These are phyloP conservation scores for Triadica sebifera DNA, from an alignment of 345 rosid species.

Conservation along the genomic window DNA sequence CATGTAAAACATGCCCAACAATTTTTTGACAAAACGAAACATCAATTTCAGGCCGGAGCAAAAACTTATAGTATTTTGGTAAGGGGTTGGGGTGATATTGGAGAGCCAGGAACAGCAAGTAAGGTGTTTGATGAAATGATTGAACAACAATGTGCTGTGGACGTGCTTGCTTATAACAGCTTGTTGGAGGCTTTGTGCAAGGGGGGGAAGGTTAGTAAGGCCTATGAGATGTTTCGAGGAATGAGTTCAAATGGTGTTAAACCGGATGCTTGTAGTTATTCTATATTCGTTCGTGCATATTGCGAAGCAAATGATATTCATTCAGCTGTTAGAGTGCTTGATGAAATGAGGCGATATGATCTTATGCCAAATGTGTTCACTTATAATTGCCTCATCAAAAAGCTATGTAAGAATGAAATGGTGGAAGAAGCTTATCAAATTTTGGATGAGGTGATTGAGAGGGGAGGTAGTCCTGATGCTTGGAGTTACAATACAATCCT, in stretches of 20 bases:
- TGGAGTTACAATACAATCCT: constrained; percentile 82
- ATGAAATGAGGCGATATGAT: constrained; percentile 59
- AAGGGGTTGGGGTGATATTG: constrained; percentile 52
- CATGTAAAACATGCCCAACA: constrained; percentile 60
- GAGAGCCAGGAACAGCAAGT: constrained; percentile 48
- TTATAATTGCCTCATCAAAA: constrained; percentile 70
- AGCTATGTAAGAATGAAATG: constrained; percentile 60
- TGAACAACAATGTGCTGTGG: constrained; percentile 35
- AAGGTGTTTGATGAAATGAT: constrained; percentile 80
- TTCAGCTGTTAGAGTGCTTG: constrained; percentile 67
- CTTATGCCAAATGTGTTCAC: constrained; percentile 76
- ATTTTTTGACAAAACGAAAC: constrained; percentile 45
- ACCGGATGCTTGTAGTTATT: constrained; percentile 64
- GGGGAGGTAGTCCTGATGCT: constrained; percentile 54
- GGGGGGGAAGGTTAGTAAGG: constrained; percentile 58
- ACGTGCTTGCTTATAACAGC: constrained; percentile 67
- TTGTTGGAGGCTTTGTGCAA: constrained; percentile 67
- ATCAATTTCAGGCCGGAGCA: constrained; percentile 34
- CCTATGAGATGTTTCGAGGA: constrained; percentile 55
- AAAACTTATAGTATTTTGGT: constrained; percentile 71
- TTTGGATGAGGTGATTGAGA: constrained; percentile 62
- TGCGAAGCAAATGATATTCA: constrained; percentile 58
- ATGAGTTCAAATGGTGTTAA: constrained; percentile 51
- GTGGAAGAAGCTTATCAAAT: constrained; percentile 68
- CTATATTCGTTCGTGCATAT: constrained; percentile 66